A percentile compares a stretch with the other conserved stretches of the same genome.
Conservation (phyloP, 2,329 filamentous ascomycete genomes). For the Beauveria varroae region DNA sequence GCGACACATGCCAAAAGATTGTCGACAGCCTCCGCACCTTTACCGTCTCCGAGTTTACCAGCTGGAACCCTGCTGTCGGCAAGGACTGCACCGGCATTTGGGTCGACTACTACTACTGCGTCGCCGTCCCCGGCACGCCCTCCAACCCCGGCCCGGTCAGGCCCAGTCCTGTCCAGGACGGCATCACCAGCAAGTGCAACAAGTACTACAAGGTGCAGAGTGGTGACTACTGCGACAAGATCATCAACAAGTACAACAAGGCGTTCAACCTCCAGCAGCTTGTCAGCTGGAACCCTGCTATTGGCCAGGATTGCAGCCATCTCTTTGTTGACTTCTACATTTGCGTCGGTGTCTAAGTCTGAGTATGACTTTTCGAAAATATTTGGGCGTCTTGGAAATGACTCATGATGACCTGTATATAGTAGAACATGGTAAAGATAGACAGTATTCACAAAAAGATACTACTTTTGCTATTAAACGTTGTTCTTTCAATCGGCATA, state of each 20-base stretch:
- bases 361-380: neutral
- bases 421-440: neutral
- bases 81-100: slow-evolving; percentile 11
- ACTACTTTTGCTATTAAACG: too few species aligned
- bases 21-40: slow-evolving; percentile 21
- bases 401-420: slow-evolving; percentile 6
- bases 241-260: slow-evolving; percentile 9
- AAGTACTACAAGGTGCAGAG: slow-evolving; percentile 13
- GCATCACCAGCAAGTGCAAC: slow-evolving; percentile 10
- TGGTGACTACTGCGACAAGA: slow-evolving; percentile 14
- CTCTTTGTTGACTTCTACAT: slow-evolving; percentile 11
- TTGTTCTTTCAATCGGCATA: slow-evolving; percentile 8
- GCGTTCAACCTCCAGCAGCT: slow-evolving; percentile 9
- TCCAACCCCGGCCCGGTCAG: neutral
- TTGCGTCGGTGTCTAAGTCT: slow-evolving; percentile 2
- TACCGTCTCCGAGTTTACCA: neutral
- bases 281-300: slow-evolving; percentile 9
- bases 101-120: slow-evolving; percentile 11
- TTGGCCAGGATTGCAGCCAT: slow-evolving; percentile 5
- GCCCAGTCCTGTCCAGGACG: slow-evolving; percentile 2
- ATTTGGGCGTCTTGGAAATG: neutral
- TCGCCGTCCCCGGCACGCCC: slow-evolving; percentile 10
- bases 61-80: slow-evolving; percentile 11
- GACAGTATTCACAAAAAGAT: neutral
- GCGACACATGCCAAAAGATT: slow-evolving; percentile 22